phyloP scores from a whole-genome alignment of 352 stramenopile species.

The Globisporangium paroecandrum region DNA sequence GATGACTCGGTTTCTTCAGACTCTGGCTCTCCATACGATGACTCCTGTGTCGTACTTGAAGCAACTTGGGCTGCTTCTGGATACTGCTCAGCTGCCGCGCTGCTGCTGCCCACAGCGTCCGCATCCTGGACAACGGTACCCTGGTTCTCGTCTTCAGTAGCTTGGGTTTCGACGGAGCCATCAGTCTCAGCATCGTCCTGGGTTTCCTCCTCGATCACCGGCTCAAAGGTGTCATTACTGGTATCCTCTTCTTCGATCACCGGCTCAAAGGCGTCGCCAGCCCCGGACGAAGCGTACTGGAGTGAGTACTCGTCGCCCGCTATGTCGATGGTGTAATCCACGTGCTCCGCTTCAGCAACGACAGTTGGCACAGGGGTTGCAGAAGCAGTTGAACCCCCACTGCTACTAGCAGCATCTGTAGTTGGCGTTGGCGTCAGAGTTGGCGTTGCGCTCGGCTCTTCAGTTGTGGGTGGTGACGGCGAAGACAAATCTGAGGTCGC shows the following conservation, averaged over 20 bases:
- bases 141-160: not conserved
- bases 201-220: not conserved
- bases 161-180: not conserved
- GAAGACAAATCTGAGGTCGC: not conserved
- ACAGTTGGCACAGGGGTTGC: not conserved
- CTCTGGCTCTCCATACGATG: not conserved
- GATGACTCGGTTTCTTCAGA: not conserved
- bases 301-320: not conserved
- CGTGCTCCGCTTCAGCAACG: not conserved
- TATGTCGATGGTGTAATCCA: not conserved
- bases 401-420: not conserved
- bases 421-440: not conserved
- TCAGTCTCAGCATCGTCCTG: not conserved
- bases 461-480: no score
- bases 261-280: not conserved
- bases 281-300: not conserved
- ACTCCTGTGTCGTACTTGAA: not conserved
- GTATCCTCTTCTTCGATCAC: not conserved
- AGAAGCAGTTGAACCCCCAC: not conserved
- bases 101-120: not conserved
- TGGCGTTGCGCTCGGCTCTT: not conserved
- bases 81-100: no score
- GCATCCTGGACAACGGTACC: not conserved
- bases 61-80: not conserved
- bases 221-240: not conserved